phyloP scores from a whole-genome alignment of 2,329 filamentous ascomycete species.

The Pseudogymnoascus sp. region DNA sequence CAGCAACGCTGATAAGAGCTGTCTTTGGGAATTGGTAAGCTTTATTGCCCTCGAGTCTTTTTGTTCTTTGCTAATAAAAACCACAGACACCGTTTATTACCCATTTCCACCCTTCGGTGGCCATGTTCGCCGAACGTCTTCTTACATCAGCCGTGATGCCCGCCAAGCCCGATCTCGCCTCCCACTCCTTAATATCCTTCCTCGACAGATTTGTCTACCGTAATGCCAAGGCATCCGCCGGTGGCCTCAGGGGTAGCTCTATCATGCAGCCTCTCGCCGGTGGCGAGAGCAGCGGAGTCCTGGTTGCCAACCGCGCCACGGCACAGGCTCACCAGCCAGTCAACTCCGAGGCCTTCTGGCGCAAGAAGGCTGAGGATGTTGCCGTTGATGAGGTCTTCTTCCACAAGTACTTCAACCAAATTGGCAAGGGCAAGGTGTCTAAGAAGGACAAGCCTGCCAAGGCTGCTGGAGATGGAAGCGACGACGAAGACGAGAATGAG shows the following conservation, averaged over 20 bases:
- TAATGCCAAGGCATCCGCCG: conserved; percentile 65
- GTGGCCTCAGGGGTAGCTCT: conserved; percentile 64
- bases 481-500: conserved; percentile 52
- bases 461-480: conserved; percentile 33
- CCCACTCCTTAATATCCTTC: conserved; percentile 90
- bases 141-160: conserved; percentile 61
- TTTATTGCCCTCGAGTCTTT: background rate
- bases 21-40: conserved; percentile 81
- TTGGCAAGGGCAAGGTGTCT: conserved; percentile 53
- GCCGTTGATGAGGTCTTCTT: conserved; percentile 94
- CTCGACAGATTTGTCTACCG: conserved; percentile 98
- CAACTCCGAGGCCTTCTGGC: conserved; percentile 87
- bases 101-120: conserved; percentile 91
- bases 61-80: conserved; percentile 13
- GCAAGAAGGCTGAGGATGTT: conserved; percentile 78
- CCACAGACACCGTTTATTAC: conserved; percentile 53
- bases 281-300: conserved; percentile 48
- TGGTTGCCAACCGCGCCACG: conserved; percentile 39
- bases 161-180: conserved; percentile 80
- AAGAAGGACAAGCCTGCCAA: conserved; percentile 49
- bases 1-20: conserved; percentile 86
- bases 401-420: conserved; percentile 85
- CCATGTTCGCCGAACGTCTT: conserved; percentile 68
- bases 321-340: conserved; percentile 53
- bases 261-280: conserved; percentile 92